These are phyloP conservation scores for Paxillus rubicundulus DNA, from an alignment of 768 basidiomycete genomes.

Conservation along the genomic window DNA sequence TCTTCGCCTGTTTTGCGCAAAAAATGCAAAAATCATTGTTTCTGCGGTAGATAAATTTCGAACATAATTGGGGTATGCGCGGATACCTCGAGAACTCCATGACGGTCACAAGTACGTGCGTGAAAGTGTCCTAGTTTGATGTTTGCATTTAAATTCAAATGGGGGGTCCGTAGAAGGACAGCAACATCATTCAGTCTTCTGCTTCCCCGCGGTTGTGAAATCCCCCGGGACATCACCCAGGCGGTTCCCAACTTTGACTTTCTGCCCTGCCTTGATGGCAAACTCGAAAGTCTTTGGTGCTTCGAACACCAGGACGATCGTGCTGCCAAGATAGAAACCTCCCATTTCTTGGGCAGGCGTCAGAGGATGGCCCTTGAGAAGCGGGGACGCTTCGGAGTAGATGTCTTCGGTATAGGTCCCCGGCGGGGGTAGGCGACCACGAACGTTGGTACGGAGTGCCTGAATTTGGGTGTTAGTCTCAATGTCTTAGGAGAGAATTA, in stretches of 20 bases:
- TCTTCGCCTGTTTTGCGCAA: background rate
- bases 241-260: constrained; percentile 82
- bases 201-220: constrained; percentile 27
- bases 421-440: constrained; percentile 64
- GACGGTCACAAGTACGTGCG: background rate
- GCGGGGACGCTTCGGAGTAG: constrained; percentile 77
- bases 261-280: constrained; percentile 69
- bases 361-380: constrained; percentile 87
- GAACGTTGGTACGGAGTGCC: constrained; percentile 88
- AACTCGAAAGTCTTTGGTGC: constrained; percentile 86
- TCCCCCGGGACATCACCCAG: constrained; percentile 55
- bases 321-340: constrained; percentile 92
- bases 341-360: constrained; percentile 93
- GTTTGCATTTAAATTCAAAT: background rate
- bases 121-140: no score
- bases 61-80: constrained; percentile 15
- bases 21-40: no score
- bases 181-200: constrained; percentile 30
- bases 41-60: constrained; percentile 1
- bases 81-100: constrained; percentile 9
- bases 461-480: constrained; percentile 26
- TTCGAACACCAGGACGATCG: constrained; percentile 95
- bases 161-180: no score
- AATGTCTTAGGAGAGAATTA: background rate
- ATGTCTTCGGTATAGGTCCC: constrained; percentile 92